Conservation (phyloP, 2,329 filamentous ascomycete genomes). For the Bipolaris gigantea region DNA sequence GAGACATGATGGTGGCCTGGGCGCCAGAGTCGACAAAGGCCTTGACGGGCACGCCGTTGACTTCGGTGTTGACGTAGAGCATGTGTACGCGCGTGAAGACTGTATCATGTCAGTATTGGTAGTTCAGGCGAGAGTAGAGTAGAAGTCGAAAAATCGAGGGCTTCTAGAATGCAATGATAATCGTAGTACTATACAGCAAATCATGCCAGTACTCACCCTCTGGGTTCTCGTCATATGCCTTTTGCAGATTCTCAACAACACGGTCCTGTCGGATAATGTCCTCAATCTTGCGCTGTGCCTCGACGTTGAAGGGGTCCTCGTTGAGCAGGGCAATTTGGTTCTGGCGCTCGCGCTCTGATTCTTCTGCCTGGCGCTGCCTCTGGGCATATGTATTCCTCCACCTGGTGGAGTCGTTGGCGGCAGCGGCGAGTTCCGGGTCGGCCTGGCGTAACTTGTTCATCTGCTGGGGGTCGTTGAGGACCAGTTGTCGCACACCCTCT, state of each 20-base stretch:
- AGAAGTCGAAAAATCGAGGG: background rate
- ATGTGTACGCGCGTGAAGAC: slow-evolving; percentile 94
- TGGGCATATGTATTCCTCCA: slow-evolving; percentile 74
- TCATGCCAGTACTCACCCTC: slow-evolving; percentile 67
- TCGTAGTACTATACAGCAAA: too few species aligned
- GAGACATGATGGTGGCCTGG: slow-evolving; percentile 98
- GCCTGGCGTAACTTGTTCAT: slow-evolving; percentile 70
- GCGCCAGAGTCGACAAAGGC: slow-evolving; percentile 96
- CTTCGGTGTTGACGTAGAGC: slow-evolving; percentile 93
- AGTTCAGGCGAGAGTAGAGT: background rate
- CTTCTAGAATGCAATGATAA: too few species aligned
- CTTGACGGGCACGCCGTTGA: slow-evolving; percentile 90
- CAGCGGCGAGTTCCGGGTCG: slow-evolving; percentile 75
- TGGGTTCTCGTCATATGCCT: slow-evolving; percentile 95
- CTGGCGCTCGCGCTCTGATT: slow-evolving; percentile 74
- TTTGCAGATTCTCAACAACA: slow-evolving; percentile 93
- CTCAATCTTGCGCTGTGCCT: slow-evolving; percentile 88
- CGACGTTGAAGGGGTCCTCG: slow-evolving; percentile 90
- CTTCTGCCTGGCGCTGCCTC: slow-evolving; percentile 69
- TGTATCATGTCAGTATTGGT: slow-evolving; percentile 46
- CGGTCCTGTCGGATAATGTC: slow-evolving; percentile 95
- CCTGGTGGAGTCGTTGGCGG: slow-evolving; percentile 71
- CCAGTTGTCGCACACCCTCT: slow-evolving; percentile 80
- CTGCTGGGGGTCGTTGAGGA: slow-evolving; percentile 76
- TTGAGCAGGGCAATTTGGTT: slow-evolving; percentile 84